phyloP scores from a whole-genome alignment of 352 stramenopile species.

The Phytopythium cucurbitacearum region DNA sequence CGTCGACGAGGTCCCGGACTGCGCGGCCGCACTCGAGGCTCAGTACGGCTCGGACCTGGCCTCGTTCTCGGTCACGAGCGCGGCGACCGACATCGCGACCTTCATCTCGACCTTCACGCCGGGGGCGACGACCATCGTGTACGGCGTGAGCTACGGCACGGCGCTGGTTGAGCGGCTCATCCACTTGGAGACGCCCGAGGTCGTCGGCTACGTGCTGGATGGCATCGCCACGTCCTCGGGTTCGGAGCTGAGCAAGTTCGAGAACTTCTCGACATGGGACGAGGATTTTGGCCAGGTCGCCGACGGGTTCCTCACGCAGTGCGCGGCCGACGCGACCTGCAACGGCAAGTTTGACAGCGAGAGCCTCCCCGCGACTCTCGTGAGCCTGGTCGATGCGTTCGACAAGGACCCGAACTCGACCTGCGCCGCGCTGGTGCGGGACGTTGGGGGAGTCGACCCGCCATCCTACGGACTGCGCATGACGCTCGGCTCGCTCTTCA shows the following conservation, averaged over 20 bases:
- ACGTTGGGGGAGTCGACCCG: background rate
- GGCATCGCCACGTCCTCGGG: constrained; percentile 34
- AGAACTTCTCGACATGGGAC: constrained; percentile 37
- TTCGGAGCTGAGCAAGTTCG: constrained; percentile 14
- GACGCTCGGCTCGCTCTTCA: constrained; percentile 23
- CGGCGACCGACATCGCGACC: constrained; percentile 25
- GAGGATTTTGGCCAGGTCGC: constrained; percentile 28
- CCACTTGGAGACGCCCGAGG: constrained; percentile 25
- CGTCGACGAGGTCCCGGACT: constrained; percentile 21
- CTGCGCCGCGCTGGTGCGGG: constrained; percentile 13
- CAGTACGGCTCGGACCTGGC: constrained; percentile 31
- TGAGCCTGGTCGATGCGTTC: constrained; percentile 14
- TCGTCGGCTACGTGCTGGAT: constrained; percentile 50
- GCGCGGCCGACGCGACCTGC: constrained; percentile 13
- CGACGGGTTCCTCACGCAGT: constrained; percentile 23
- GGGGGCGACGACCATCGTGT: constrained; percentile 26
- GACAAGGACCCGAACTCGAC: constrained; percentile 20
- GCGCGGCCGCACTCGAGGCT: constrained; percentile 25
- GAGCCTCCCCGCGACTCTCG: constrained; percentile 11
- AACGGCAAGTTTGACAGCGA: constrained; percentile 9
- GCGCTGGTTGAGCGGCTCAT: constrained; percentile 42
- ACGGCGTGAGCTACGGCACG: constrained; percentile 46
- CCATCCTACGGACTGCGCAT: constrained; percentile 19
- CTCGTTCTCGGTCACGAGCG: constrained; percentile 44
- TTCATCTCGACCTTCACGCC: constrained; percentile 28